Base-by-base conservation (phyloP, 768 basidiomycete species). In the Russula sp. region DNA sequence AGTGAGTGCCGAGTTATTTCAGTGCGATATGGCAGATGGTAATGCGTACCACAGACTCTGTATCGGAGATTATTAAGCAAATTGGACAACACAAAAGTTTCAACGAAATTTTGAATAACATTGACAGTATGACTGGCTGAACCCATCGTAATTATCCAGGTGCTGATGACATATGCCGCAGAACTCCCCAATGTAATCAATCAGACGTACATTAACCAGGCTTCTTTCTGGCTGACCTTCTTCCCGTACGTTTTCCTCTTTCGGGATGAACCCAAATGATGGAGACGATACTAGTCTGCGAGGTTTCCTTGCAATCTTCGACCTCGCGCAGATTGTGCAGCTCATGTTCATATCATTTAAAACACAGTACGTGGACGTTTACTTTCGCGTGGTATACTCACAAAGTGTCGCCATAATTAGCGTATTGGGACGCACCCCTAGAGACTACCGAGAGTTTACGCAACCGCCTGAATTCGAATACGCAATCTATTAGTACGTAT, bases 311-410 rank as follows among this genome's bases (percentile, higher is more conserved):
- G 89, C 86, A 11, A 79, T 98, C 61, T 98, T 98, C 72, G 97
- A 99, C 74, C 79, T 99, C 38, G 96, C 97, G 7, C 97, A 99
- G 76, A 85, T 98, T 57, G 75, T 98, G 76, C 97, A 97, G 72
- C 80, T 99, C 28, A 70, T 94, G 40, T 90, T 86, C 84, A 80
- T 90, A 48, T 89, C 85, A n/a, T 80, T 95, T 79, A 89, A 87
- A 77, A 94, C 90, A 22, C 84, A 79, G 89, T 91, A 72, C 44
- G 85, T 77, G 2, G n/a, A 7, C 22, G 3, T 11, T 16, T 40
- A 9, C 16, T 36, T 36, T 48, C 18, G 32, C 20, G 24, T 48
- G 8, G 34, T 16, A 22, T 46, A 22, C 51, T 59, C 49, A n/a
- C 26, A 13, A 48, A 56, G 49, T 69, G 20, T 71, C 52, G 51